Percentiles rank a stretch among this genome's conserved stretches.
These are phyloP conservation scores for Neonectria hederae DNA, from an alignment of 2,329 filamentous ascomycete genomes.

Conservation along the genomic window DNA sequence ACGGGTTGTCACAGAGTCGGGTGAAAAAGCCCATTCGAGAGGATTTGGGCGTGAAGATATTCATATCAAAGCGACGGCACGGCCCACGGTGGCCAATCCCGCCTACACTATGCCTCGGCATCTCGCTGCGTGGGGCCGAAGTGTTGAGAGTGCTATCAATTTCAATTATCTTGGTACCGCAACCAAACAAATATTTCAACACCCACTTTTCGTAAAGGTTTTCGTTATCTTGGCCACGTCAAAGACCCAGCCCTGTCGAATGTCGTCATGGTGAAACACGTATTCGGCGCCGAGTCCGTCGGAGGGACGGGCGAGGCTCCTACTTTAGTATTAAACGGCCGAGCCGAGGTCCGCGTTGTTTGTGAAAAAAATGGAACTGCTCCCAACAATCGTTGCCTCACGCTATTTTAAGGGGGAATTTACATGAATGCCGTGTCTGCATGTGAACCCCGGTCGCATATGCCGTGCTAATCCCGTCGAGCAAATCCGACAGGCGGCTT, in stretches of 20 bases:
- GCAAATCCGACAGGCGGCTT: not conserved
- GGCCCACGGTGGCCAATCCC: not conserved
- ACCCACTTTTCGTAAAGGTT: not conserved
- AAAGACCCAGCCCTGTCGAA: slow-evolving; percentile 3
- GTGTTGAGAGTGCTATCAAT: not conserved
- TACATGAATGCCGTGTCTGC: not conserved
- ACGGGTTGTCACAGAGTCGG: not conserved
- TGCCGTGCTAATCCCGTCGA: not conserved
- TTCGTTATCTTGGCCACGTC: not conserved
- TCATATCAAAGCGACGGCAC: not conserved
- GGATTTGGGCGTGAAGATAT: not conserved
- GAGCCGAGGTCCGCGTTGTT: slow-evolving; percentile 4
- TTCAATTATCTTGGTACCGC: not conserved
- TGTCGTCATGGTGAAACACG: slow-evolving; percentile 18
- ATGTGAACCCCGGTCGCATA: not conserved
- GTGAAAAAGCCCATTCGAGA: not conserved
- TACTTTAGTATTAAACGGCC: slow-evolving; percentile 3
- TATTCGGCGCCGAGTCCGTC: not conserved
- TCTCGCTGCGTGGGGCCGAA: not conserved
- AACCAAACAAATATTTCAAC: not conserved
- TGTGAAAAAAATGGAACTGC: not conserved
- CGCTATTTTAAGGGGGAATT: not conserved
- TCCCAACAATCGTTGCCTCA: slow-evolving; percentile 16
- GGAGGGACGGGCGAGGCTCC: slow-evolving; percentile 7
- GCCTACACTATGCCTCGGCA: not conserved